Evolutionary conservation across 1,284 basidiomycete genomes (phyloP).

Genomic region (Boletus subluridellus): DNA sequence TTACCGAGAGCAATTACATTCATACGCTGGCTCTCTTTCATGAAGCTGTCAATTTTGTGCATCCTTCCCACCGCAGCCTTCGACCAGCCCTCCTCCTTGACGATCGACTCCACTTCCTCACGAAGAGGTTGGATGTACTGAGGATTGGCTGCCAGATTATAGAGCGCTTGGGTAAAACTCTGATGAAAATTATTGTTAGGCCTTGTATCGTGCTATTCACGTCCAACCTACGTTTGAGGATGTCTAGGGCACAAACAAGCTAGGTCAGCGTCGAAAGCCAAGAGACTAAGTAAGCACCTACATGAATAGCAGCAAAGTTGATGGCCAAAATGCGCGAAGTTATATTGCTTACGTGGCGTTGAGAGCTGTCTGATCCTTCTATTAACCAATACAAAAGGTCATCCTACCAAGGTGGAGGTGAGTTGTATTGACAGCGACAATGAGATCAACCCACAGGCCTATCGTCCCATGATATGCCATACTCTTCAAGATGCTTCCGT

Average conservation of each 20-base stretch:
- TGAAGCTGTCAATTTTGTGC: slow-evolving; percentile 47
- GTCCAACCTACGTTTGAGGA: slow-evolving; percentile 3
- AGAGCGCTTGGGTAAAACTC: slow-evolving; percentile 38
- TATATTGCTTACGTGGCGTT: slow-evolving; percentile 31
- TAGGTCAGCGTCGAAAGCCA: neutral
- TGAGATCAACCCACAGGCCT: slow-evolving; percentile 33
- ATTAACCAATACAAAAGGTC: slow-evolving; percentile 46
- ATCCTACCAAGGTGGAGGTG: slow-evolving; percentile 27
- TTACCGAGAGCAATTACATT: slow-evolving; percentile 29
- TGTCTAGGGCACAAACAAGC: slow-evolving; percentile 1
- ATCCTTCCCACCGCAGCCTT: slow-evolving; percentile 40
- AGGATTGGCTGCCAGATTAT: slow-evolving; percentile 37
- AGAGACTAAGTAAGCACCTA: neutral
- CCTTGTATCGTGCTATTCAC: neutral
- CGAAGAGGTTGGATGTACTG: slow-evolving; percentile 39
- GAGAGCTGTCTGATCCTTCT: slow-evolving; percentile 34
- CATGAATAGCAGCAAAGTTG: slow-evolving; percentile 44
- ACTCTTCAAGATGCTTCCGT: slow-evolving; percentile 26
- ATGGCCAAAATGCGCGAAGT: slow-evolving; percentile 34
- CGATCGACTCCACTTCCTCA: slow-evolving; percentile 40
- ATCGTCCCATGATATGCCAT: slow-evolving; percentile 36
- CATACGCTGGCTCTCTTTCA: slow-evolving; percentile 42
- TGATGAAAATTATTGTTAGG: slow-evolving; percentile 1
- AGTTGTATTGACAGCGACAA: neutral
- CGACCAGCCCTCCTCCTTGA: slow-evolving; percentile 43